These are phyloP conservation scores for Umbelopsis sp. DNA, from an alignment of 371 early-diverging fungal species.

Conservation along the genomic window DNA sequence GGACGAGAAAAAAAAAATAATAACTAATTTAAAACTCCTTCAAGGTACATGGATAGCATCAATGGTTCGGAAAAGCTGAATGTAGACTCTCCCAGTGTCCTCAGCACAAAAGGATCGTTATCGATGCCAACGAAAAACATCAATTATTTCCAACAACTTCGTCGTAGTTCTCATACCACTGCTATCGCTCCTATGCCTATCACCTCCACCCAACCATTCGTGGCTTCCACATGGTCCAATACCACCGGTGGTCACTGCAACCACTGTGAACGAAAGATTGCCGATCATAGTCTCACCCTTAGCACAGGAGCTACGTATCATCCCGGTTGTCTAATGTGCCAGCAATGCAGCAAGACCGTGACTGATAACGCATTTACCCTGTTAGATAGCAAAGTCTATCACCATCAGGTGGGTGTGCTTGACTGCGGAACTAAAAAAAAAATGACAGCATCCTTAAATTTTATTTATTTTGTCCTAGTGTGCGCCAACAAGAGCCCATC, in stretches of 20 bases:
- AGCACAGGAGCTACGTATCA: conserved; percentile 38
- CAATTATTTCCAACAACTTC: not conserved
- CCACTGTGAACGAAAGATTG: conserved; percentile 33
- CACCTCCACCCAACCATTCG: not conserved
- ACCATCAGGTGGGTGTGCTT: not conserved
- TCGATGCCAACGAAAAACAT: not conserved
- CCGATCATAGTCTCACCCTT: conserved; percentile 37
- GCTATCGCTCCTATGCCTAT: not conserved
- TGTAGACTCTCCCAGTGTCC: conserved; percentile 1
- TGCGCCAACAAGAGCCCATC: not conserved
- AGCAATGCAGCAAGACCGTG: conserved; percentile 34
- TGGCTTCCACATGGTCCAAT: conserved; percentile 18
- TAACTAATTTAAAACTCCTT: conserved; percentile 2
- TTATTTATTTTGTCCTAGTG: not conserved
- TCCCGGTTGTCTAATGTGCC: conserved; percentile 42
- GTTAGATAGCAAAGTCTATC: not conserved
- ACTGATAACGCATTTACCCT: conserved; percentile 31
- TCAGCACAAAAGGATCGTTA: not conserved
- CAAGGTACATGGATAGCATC: conserved; percentile 27
- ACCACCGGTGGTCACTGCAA: conserved; percentile 25
- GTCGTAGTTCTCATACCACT: not conserved
- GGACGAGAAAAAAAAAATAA: not conserved
- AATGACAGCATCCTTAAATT: not conserved
- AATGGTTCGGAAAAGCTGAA: conserved; percentile 18
- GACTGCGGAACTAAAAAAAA: not conserved